Conservation (phyloP, 1,139 yeast species). For the Scheffersomyces parashehatae region DNA sequence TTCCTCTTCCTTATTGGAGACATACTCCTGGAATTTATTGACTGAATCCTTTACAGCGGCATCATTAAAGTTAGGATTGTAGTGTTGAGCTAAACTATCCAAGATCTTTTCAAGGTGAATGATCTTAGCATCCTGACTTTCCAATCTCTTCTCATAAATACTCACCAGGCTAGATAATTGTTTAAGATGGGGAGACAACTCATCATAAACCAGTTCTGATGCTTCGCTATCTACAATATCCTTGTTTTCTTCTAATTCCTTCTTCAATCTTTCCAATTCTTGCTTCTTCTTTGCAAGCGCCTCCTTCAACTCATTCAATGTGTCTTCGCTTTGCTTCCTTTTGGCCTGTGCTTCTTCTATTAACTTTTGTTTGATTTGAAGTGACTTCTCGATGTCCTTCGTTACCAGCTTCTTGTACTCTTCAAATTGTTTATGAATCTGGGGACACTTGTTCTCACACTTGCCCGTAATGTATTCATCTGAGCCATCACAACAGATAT, state of each 20-base stretch:
- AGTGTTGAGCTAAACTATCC: conserved; percentile 50
- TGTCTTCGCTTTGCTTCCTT: conserved; percentile 15
- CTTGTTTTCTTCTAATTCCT: conserved; percentile 9
- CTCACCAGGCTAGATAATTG: conserved; percentile 7
- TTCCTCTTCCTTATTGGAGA: conserved; percentile 36
- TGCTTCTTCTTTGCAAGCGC: conserved; percentile 32
- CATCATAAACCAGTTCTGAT: conserved; percentile 16
- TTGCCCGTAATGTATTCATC: conserved; percentile 60
- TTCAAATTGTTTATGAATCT: conserved; percentile 36
- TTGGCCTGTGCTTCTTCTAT: conserved; percentile 7
- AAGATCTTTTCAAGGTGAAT: conserved; percentile 45
- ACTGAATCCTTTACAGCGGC: conserved; percentile 80
- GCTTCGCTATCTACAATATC: conserved; percentile 13
- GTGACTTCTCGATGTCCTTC: conserved; percentile 23
- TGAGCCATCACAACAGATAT: conserved; percentile 89
- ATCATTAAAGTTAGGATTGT: conserved; percentile 90
- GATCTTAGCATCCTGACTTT: conserved; percentile 18
- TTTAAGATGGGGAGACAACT: conserved; percentile 17
- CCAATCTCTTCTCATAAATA: conserved; percentile 16
- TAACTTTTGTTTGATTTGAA: conserved; percentile 19
- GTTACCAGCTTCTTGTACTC: conserved; percentile 16
- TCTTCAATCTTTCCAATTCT: conserved; percentile 14
- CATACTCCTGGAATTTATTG: conserved; percentile 56
- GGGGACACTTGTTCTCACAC: conserved; percentile 63
- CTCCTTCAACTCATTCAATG: conserved; percentile 18